These are phyloP conservation scores for Tribonema minus DNA, from an alignment of 108 stramenopile genomes.

Conservation along the genomic window DNA sequence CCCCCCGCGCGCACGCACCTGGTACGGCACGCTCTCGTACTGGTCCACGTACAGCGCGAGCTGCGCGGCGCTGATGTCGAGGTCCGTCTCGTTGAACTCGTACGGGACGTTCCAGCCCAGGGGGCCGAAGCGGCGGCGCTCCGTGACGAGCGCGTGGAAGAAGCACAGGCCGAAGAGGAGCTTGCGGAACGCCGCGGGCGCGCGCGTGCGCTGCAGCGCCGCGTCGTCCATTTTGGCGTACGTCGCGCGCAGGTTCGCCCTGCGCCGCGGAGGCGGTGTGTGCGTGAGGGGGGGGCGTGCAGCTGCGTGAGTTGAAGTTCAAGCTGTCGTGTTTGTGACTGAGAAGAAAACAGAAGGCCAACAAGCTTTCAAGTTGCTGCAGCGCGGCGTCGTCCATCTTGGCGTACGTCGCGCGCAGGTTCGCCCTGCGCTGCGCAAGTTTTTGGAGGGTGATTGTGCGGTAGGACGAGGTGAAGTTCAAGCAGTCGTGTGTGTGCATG, in stretches of 20 bases:
- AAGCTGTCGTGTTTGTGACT: constrained; percentile 15
- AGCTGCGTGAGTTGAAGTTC: too few relatives aligned
- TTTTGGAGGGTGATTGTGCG: too few relatives aligned
- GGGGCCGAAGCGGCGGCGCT: constrained; percentile 66
- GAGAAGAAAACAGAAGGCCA: background rate
- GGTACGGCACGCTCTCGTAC: constrained; percentile 62
- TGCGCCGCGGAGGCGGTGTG: too few relatives aligned
- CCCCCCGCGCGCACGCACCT: too few relatives aligned
- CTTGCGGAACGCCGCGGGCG: constrained; percentile 55
- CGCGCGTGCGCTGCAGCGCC: constrained; percentile 22
- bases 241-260: constrained; percentile 57
- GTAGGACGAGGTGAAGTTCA: too few relatives aligned
- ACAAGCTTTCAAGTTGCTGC: too few relatives aligned
- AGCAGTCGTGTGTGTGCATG: constrained; percentile 6
- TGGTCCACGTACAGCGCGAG: constrained; percentile 62
- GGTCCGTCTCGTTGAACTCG: constrained; percentile 69
- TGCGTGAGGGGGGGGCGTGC: too few relatives aligned
- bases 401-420: constrained; percentile 53
- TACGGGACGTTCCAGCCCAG: constrained; percentile 70
- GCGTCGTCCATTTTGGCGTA: constrained; percentile 60
- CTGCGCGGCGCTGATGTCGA: constrained; percentile 63
- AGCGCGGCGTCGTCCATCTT: constrained; percentile 57
- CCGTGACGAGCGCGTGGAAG: constrained; percentile 66
- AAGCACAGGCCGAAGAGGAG: constrained; percentile 62
- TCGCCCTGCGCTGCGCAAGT: too few relatives aligned